Evolutionary conservation across 352 stramenopile genomes (phyloP).

Genomic region (Globisporangium cylindrosporum): DNA sequence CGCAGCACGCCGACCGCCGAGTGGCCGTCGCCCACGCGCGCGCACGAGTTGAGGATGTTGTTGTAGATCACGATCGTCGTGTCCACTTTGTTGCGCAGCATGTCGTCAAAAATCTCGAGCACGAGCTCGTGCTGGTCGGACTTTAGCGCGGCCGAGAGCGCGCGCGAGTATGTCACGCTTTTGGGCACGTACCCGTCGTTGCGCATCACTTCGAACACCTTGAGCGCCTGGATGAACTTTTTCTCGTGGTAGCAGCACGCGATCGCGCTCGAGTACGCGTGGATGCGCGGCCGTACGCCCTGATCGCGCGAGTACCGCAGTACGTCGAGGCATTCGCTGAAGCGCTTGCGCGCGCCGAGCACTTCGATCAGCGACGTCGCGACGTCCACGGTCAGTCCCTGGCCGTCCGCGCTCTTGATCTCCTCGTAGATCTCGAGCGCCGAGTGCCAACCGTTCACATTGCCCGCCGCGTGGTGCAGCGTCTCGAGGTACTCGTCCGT

Average conservation of each 20-base stretch:
- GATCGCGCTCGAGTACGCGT: constrained; percentile 79
- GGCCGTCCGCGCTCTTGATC: constrained; percentile 34
- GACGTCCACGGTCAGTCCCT: constrained; percentile 39
- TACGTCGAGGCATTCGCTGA: constrained; percentile 58
- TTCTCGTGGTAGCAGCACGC: constrained; percentile 75
- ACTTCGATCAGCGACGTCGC: constrained; percentile 66
- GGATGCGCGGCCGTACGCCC: constrained; percentile 72
- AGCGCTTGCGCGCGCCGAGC: constrained; percentile 37
- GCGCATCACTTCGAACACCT: constrained; percentile 86
- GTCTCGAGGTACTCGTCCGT: constrained; percentile 17
- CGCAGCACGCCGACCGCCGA: constrained; percentile 66
- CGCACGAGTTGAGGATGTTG: constrained; percentile 84
- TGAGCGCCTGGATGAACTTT: constrained; percentile 64
- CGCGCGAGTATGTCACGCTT: constrained; percentile 79
- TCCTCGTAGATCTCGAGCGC: constrained; percentile 55
- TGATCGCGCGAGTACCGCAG: constrained; percentile 65
- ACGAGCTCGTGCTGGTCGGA: constrained; percentile 75
- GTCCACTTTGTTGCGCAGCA: constrained; percentile 72
- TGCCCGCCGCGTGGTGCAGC: constrained; percentile 13
- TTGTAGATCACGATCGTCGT: constrained; percentile 83
- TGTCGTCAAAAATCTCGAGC: constrained; percentile 87
- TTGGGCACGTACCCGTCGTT: constrained; percentile 82
- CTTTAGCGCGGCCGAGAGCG: constrained; percentile 81
- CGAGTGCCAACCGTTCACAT: constrained; percentile 25
- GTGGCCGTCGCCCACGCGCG: constrained; percentile 63